Conservation (phyloP, 306 rosid genomes). For the Hylodesmum podocarpum region DNA sequence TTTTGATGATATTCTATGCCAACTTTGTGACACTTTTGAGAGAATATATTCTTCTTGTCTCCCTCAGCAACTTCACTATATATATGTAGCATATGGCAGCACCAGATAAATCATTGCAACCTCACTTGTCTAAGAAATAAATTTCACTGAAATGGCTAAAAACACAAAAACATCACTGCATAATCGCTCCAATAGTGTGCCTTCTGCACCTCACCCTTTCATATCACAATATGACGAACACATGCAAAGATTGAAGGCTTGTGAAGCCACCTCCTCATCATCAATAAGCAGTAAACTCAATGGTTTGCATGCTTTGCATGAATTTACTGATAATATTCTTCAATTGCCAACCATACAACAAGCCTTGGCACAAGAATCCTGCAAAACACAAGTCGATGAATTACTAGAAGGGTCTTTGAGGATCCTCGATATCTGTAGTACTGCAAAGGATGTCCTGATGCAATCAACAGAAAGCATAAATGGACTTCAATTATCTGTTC, state of each 20-base stretch:
- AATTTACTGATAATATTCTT: constrained; percentile 20
- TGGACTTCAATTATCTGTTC: constrained; percentile 22
- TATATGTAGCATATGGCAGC: constrained; percentile 19
- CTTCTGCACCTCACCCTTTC: constrained; percentile 29
- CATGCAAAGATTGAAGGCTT: constrained; percentile 24
- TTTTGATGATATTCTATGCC: constrained; percentile 18
- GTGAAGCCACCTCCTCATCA: constrained; percentile 20
- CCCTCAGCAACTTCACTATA: constrained; percentile 12
- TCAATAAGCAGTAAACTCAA: constrained; percentile 18
- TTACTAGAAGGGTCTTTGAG: constrained; percentile 29
- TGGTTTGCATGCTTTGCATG: constrained; percentile 31
- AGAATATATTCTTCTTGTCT: constrained; percentile 39
- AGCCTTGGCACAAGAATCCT: constrained; percentile 17
- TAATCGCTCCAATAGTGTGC: constrained; percentile 28
- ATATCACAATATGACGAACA: constrained; percentile 11
- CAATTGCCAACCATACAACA: constrained; percentile 23
- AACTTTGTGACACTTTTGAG: constrained; percentile 25
- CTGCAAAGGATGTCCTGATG: constrained; percentile 25
- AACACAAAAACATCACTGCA: constrained; percentile 12
- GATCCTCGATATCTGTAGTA: constrained; percentile 23
- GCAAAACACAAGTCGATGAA: constrained; percentile 13
- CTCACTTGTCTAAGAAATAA: neutral
- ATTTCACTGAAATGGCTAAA: constrained; percentile 10
- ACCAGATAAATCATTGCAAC: neutral
- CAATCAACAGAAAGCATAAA: constrained; percentile 28